Conservation (phyloP, 148 eudicot species). For the Linanthus parryae region DNA sequence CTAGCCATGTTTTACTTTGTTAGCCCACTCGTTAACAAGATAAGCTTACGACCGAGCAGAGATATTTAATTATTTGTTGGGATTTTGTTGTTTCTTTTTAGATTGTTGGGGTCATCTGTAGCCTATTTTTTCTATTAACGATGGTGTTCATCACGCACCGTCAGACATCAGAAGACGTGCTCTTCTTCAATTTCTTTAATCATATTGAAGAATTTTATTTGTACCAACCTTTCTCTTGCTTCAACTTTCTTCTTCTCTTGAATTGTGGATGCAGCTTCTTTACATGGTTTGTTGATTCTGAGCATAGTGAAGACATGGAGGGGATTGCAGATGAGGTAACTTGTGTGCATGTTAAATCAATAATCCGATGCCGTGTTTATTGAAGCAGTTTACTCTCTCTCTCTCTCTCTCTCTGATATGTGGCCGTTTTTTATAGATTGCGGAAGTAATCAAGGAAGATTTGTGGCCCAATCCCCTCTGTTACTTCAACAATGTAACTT, state of each 20-base stretch:
- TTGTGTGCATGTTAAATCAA: background rate
- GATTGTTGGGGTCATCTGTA: too few species aligned
- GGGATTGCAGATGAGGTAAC: slow-evolving; percentile 73
- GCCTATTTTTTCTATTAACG: too few species aligned
- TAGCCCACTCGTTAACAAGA: too few species aligned
- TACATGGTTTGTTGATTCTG: slow-evolving; percentile 62
- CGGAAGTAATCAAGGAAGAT: slow-evolving; percentile 91
- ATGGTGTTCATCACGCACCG: too few species aligned
- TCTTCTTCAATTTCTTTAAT: too few species aligned
- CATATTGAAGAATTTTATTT: too few species aligned
- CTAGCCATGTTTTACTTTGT: too few species aligned
- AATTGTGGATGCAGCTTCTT: slow-evolving; percentile 56
- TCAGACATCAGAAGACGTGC: too few species aligned
- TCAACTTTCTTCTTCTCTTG: slow-evolving; percentile 1
- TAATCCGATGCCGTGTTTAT: background rate
- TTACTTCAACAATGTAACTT: slow-evolving; percentile 65
- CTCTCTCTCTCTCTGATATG: background rate
- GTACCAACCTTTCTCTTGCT: too few species aligned
- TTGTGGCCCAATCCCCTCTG: slow-evolving; percentile 88
- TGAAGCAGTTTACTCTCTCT: background rate
- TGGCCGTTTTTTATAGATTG: slow-evolving; percentile 46
- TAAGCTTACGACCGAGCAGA: too few species aligned
- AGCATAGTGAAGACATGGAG: slow-evolving; percentile 43
- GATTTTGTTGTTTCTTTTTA: too few species aligned
- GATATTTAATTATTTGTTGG: too few species aligned